Base-by-base conservation (phyloP, 805 yeast species). In the Starmera pachycereana region DNA sequence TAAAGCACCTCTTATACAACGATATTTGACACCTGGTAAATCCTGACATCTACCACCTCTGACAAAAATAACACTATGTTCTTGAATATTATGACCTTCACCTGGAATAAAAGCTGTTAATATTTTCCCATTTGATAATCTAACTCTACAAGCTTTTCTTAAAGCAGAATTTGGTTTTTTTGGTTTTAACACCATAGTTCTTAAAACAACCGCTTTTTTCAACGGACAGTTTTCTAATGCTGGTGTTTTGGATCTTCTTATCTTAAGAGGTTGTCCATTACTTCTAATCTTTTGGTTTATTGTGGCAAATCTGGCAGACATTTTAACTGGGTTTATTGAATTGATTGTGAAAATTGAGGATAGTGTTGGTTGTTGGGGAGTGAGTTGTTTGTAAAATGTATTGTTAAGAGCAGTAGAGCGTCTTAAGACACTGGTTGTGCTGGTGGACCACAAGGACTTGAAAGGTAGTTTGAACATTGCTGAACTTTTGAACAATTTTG, bases 21-120 rank as follows among this genome's bases (percentile, higher is more conserved):
- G 92, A 62, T 92, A 92, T 60, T 87, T 89, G 37, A 92, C 96
- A 74, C 99, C 99, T 22, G 98, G 98, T 53, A 90, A 69, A 78
- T 92, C 99, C 58, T 89, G 96, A 39, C 86, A 86, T 72, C 97
- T 79, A 12, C 98, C 99, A n/a, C 99, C 99, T 63, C 98, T 78
- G 4, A 92, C 95, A 39, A 78, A 75, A 1, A 92, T 97, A 38
- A 92, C 94, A 55, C 94, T 85, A 65, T 92, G 99, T 61, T 92
- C 99, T 67, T 92, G 97, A 18, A 95, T 81, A 57, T 92, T 92
- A 63, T 92, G 98, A 16, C 99, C 98, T 58, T 92, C 97, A 40
- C 99, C 99, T 12, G 97, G 96, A 42, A 92, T 92, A 60, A 88
- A 89, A 1, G 96, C 96, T 36, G 90, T 80, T 13, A 92, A 75